These are phyloP conservation scores for Sarcodon aspratus DNA, from an alignment of 768 basidiomycete species.

Conservation along the genomic window DNA sequence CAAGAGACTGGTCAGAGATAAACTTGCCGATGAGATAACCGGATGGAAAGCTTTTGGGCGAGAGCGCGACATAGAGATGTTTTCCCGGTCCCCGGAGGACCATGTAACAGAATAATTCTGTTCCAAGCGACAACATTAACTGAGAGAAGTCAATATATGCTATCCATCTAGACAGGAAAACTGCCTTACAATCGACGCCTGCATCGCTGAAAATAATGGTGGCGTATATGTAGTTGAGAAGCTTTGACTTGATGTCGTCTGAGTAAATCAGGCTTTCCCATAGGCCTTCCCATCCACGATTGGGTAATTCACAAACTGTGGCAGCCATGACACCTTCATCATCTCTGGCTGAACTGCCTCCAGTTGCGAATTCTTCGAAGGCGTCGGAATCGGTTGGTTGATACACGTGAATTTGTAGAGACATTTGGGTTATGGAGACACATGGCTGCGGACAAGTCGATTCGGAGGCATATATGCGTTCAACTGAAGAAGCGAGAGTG, in stretches of 20 bases:
- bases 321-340: constrained; percentile 79
- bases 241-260: constrained; percentile 71
- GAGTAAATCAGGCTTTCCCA: constrained; percentile 90
- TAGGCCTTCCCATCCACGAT: constrained; percentile 73
- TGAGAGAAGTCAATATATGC: constrained; percentile 16
- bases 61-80: constrained; percentile 90
- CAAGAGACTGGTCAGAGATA: background rate
- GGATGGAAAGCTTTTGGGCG: constrained; percentile 89
- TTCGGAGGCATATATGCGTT: constrained; percentile 65
- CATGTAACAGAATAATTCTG: constrained; percentile 86
- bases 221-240: constrained; percentile 91
- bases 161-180: constrained; percentile 1
- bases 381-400: constrained; percentile 60
- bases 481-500: constrained; percentile 62
- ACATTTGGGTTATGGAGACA: constrained; percentile 43
- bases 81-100: constrained; percentile 97
- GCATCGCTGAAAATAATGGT: constrained; percentile 90
- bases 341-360: constrained; percentile 43
- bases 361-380: constrained; percentile 60
- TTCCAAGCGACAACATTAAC: constrained; percentile 95
- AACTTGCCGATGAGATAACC: constrained; percentile 70
- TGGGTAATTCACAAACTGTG: constrained; percentile 82
- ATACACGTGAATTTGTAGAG: constrained; percentile 81
- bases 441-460: constrained; percentile 41
- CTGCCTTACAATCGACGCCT: constrained; percentile 60